These are phyloP conservation scores for Trametes sanguinea DNA, from an alignment of 768 basidiomycete genomes.

Conservation along the genomic window DNA sequence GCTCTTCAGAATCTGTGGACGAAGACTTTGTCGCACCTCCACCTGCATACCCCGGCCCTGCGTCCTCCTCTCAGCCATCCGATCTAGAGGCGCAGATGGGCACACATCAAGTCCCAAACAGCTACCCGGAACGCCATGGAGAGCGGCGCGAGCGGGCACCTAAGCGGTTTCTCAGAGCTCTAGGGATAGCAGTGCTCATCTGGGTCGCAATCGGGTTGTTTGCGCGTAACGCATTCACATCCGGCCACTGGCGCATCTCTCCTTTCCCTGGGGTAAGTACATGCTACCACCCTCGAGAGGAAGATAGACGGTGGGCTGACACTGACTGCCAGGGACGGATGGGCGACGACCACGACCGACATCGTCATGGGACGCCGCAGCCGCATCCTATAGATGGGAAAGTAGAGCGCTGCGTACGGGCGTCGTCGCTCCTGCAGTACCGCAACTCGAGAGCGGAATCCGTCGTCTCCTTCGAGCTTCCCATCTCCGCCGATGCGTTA, in stretches of 20 bases:
- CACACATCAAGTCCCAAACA: not conserved
- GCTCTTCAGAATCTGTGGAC: not conserved
- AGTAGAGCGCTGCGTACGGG: conserved; percentile 19
- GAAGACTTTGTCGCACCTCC: conserved; percentile 19
- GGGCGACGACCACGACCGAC: not conserved
- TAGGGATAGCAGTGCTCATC: conserved; percentile 24
- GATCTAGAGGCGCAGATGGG: conserved; percentile 4
- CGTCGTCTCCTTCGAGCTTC: conserved; percentile 18
- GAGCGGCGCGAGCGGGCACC: conserved; percentile 12
- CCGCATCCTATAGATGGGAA: conserved; percentile 22
- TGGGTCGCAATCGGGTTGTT: conserved; percentile 16
- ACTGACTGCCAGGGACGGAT: not conserved
- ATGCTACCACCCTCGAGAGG: not conserved
- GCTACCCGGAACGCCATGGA: conserved; percentile 5
- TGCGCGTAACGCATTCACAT: conserved; percentile 13
- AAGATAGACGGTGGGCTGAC: too few species aligned
- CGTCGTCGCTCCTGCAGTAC: not conserved
- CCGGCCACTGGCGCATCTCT: not conserved
- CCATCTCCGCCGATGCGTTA: conserved; percentile 19
- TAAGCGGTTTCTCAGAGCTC: conserved; percentile 26
- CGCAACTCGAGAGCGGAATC: not conserved
- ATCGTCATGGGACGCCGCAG: not conserved
- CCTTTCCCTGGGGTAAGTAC: not conserved
- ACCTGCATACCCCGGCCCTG: conserved; percentile 27
- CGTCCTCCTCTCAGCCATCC: conserved; percentile 6